phyloP scores from a whole-genome alignment of 805 yeast genomes.

The Barnettozyma sucrosica region DNA sequence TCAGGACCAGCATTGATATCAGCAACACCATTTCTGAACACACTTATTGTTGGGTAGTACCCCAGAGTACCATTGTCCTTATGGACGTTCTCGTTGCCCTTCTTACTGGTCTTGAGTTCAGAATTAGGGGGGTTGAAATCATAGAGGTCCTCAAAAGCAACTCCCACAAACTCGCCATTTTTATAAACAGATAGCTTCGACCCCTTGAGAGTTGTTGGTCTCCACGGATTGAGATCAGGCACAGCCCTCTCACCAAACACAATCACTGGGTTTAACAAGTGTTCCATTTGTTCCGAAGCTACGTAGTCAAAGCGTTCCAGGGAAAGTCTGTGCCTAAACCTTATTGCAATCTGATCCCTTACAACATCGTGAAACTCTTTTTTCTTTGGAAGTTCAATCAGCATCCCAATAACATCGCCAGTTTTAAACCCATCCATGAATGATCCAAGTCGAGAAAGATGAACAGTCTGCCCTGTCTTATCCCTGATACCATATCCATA shows the following conservation, averaged over 20 bases:
- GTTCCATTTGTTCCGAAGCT: constrained; percentile 64
- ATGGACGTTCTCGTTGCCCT: constrained; percentile 35
- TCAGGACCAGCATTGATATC: constrained; percentile 64
- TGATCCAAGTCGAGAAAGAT: constrained; percentile 60
- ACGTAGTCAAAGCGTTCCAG: constrained; percentile 84
- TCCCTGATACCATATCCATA: constrained; percentile 92
- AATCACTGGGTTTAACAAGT: constrained; percentile 63
- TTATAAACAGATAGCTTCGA: constrained; percentile 67
- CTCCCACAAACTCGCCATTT: constrained; percentile 68
- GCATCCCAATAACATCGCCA: constrained; percentile 82
- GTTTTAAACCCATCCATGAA: constrained; percentile 52
- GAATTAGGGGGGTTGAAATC: constrained; percentile 80
- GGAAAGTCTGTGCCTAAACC: constrained; percentile 68
- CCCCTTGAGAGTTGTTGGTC: constrained; percentile 43
- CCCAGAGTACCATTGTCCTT: constrained; percentile 84
- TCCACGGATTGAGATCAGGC: constrained; percentile 41
- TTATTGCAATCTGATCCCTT: constrained; percentile 84
- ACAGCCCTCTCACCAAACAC: constrained; percentile 66
- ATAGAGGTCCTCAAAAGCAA: constrained; percentile 59
- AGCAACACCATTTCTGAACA: constrained; percentile 73
- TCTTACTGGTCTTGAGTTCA: constrained; percentile 33
- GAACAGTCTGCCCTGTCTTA: constrained; percentile 65
- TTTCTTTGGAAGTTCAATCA: constrained; percentile 60
- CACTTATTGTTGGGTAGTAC: constrained; percentile 86
- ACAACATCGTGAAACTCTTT: constrained; percentile 40